Evolutionary conservation across 108 stramenopile species (phyloP).

Genomic region (Cyclostephanos tholiformis): DNA sequence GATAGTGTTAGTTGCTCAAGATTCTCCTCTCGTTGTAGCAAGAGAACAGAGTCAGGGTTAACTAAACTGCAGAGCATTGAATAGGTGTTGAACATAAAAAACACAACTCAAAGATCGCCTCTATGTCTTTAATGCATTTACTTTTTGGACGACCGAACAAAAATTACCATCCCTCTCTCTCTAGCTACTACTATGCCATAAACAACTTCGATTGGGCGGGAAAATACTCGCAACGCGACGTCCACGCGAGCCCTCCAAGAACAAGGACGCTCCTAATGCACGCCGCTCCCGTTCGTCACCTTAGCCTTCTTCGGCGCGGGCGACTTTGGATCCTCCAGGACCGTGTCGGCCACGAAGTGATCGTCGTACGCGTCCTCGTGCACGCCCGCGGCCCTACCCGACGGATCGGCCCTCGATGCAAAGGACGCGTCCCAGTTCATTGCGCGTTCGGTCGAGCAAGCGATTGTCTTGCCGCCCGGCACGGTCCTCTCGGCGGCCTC

Average conservation of each 20-base stretch:
- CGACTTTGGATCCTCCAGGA: constrained; percentile 39
- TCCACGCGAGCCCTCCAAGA: neutral
- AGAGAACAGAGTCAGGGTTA: constrained; percentile 25
- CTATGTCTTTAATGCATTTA: neutral
- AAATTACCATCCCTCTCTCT: too few relatives aligned
- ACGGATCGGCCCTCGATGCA: constrained; percentile 87
- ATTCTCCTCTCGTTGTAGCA: constrained; percentile 5
- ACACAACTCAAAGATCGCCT: neutral
- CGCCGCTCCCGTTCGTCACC: constrained; percentile 15
- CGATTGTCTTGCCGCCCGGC: constrained; percentile 97
- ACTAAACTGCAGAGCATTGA: constrained; percentile 11
- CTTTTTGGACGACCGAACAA: neutral
- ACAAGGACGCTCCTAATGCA: neutral
- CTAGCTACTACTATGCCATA: neutral
- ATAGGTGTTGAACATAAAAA: constrained; percentile 4
- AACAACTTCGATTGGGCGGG: neutral
- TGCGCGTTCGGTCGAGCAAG: constrained; percentile 97
- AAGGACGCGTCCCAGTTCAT: constrained; percentile 95
- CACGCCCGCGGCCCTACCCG: constrained; percentile 96
- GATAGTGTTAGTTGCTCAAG: constrained; percentile 7
- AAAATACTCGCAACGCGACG: neutral
- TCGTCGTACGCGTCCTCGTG: constrained; percentile 92
- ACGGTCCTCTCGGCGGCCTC: constrained; percentile 95
- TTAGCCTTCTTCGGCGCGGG: constrained; percentile 74
- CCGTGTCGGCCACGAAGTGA: constrained; percentile 79